Base-by-base conservation (phyloP, 2,329 filamentous ascomycete species). In the Fusarium denticulatum region DNA sequence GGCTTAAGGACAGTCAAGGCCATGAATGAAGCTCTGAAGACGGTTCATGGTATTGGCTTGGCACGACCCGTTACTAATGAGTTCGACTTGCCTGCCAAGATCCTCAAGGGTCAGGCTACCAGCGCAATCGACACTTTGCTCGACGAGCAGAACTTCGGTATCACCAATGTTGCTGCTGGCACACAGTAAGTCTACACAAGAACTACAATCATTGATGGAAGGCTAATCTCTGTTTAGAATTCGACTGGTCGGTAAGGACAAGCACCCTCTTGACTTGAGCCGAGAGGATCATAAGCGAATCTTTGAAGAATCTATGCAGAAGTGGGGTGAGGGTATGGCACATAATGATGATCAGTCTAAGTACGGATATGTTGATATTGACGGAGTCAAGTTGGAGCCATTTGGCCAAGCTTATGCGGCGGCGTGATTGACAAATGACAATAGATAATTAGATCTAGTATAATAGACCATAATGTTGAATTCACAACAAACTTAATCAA, bases 261-360 rank as follows among this genome's bases (percentile, higher is more conserved):
- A 90, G 58, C 87, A 39, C 89, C 91, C 82, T 91, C 89, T 61
- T 88, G 91, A 16, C 89, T 89, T 30, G 88, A 91, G 81, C 34
- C 66, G 78, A 8, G 79, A 82, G 6, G 77, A 82, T 15, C 75
- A 83, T 45, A 73, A 74, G 26, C 68, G 76, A 20, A 68, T 75
- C 0, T 83, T 83, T 34, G 53, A 79, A 15, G 67, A 72, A 34
- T 78, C 80, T 2, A 45, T 83, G 65, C 46, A 71, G 36, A 72
- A 79, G 24, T 83, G 81, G 80, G 28, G 47, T 13, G 47, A 79
- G 60, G 64, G 62, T n/a, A 82, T 80, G 80, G 73, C 72, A 6
- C 49, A 79, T 22, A 79, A 83, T 60, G 59, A 67, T 11, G 80
- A 83, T 32, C 72, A 76, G 10, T 77, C 77, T 6, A 81, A 78